Base-by-base conservation (phyloP, 805 yeast genomes). In the Cyberlindnera mississippiensis region DNA sequence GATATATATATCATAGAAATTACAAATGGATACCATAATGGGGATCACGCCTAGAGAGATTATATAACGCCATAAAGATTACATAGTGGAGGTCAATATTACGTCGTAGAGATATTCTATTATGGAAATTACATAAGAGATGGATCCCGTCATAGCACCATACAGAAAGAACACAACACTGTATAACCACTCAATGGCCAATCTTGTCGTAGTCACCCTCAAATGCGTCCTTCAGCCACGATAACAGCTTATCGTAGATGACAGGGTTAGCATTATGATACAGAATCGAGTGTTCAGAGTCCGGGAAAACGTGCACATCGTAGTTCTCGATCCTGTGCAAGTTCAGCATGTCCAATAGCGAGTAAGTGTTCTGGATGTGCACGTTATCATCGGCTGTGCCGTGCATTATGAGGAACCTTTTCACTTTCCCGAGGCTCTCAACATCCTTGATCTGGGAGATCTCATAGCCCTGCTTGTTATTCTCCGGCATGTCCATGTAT, bases 351-450 rank as follows among this genome's bases (percentile, higher is more conserved):
- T 93, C 98, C 35, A 93, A 57, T 30, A 93, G 66, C 52, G 81
- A 78, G 48, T 88, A 71, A 29, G 93, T 78, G 67, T 93, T 88
- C 61, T 93, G 99, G 60, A 91, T 76, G 63, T 93, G 99, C 35
- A 93, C 99, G 57, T 93, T 93, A 61, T 93, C 99, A 65, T 93
- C 99, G 4, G 96, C 96, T 0, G 97, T 82, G 2, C 99, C 99
- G 58, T 93, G 99, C 95, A 91, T 88, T 24, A 93, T 61, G 45
- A 93, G 64, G 58, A 93, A 89, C 53, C 98, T 71, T 35, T 73
- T 70, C 4, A 69, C 73, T 31, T 67, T 59, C 14, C 72, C 76
- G 52, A 93, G 72, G 7, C 71, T 73, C 2, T 72, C 72, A 19
- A 75, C 74, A 37, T 84, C 66, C 33, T 65, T 63, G 32, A 93